Percentiles rank a stretch among this genome's conserved stretches.
Evolutionary conservation across 2,329 filamentous ascomycete genomes (phyloP).

Genomic region (Calycina herbarum): DNA sequence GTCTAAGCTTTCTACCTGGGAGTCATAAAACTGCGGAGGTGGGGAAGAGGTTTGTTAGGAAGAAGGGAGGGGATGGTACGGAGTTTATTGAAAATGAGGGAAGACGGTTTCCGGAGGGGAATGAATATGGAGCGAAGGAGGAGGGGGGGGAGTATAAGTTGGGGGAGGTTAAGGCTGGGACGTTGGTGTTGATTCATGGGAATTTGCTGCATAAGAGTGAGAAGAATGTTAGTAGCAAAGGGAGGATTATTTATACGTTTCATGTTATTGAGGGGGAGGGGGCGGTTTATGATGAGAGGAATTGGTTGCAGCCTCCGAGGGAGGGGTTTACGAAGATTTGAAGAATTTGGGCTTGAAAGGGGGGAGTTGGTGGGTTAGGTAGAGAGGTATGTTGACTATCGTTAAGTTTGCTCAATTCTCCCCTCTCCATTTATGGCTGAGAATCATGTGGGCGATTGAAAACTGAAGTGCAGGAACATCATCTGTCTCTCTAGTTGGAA

Average conservation of each 20-base stretch:
- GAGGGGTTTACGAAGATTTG: conserved; percentile 65
- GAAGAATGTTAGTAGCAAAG: conserved; percentile 82
- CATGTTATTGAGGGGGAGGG: conserved; percentile 86
- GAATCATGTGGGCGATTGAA: no score
- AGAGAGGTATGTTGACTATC: no score
- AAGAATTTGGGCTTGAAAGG: not conserved
- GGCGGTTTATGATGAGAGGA: conserved; percentile 75
- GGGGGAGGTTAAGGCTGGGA: conserved; percentile 87
- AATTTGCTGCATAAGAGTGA: conserved; percentile 96
- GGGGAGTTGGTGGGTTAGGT: no score
- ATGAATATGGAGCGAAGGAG: conserved; percentile 47
- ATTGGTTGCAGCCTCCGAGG: conserved; percentile 88
- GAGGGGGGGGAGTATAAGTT: conserved; percentile 66
- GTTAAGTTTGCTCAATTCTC: no score
- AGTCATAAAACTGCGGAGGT: conserved; percentile 76
- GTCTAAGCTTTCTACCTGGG: conserved; percentile 80
- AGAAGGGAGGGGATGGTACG: conserved; percentile 53
- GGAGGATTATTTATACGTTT: conserved; percentile 95
- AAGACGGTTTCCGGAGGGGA: conserved; percentile 58
- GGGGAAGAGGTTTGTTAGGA: conserved; percentile 72
- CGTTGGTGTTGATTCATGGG: conserved; percentile 90
- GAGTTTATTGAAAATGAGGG: conserved; percentile 72
- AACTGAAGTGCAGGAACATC: no score
- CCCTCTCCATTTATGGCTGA: no score
- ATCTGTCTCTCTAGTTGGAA: no score